These are phyloP conservation scores for Colletotrichum paranaense DNA, from an alignment of 2,329 filamentous ascomycete species.

Conservation along the genomic window DNA sequence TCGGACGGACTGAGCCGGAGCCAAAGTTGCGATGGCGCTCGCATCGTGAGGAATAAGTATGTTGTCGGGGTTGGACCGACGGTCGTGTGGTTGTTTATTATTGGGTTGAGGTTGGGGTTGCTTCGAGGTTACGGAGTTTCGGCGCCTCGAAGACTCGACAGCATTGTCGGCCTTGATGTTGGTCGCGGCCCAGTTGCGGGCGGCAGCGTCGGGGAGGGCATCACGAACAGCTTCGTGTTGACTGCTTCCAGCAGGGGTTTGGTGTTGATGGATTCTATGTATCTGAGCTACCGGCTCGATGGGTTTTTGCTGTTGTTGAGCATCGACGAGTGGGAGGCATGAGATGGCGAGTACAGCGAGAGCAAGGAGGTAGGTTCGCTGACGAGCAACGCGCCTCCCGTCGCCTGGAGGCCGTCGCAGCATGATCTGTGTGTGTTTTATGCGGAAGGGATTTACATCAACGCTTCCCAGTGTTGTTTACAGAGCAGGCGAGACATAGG, in stretches of 20 bases:
- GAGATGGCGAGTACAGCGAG: slow-evolving; percentile 69
- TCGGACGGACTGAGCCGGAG: slow-evolving; percentile 96
- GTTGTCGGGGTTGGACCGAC: slow-evolving; percentile 39
- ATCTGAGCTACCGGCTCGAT: slow-evolving; percentile 26
- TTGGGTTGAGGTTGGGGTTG: slow-evolving; percentile 46
- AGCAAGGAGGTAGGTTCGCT: slow-evolving; percentile 63
- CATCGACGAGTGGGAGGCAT: slow-evolving; percentile 65
- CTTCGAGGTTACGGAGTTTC: slow-evolving; percentile 34
- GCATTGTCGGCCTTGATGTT: slow-evolving; percentile 43
- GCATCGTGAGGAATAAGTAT: slow-evolving; percentile 70
- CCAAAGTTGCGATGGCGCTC: slow-evolving; percentile 97
- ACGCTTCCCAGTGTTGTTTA: slow-evolving; percentile 26
- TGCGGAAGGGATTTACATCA: slow-evolving; percentile 34
- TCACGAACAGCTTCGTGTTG: slow-evolving; percentile 18
- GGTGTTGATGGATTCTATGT: slow-evolving; percentile 21
- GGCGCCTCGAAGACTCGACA: slow-evolving; percentile 32
- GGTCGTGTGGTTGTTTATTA: slow-evolving; percentile 44
- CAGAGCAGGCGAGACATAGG: slow-evolving; percentile 35
- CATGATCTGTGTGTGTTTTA: slow-evolving; percentile 52
- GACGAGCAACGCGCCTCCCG: slow-evolving; percentile 59
- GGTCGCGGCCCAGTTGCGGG: slow-evolving; percentile 45
- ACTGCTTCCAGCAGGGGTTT: slow-evolving; percentile 14
- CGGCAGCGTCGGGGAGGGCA: slow-evolving; percentile 40
- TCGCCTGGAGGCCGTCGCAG: slow-evolving; percentile 73
- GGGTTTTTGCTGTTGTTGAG: slow-evolving; percentile 69